Conservation (phyloP, 2,329 filamentous ascomycete species). For the Xylariaceae sp. region DNA sequence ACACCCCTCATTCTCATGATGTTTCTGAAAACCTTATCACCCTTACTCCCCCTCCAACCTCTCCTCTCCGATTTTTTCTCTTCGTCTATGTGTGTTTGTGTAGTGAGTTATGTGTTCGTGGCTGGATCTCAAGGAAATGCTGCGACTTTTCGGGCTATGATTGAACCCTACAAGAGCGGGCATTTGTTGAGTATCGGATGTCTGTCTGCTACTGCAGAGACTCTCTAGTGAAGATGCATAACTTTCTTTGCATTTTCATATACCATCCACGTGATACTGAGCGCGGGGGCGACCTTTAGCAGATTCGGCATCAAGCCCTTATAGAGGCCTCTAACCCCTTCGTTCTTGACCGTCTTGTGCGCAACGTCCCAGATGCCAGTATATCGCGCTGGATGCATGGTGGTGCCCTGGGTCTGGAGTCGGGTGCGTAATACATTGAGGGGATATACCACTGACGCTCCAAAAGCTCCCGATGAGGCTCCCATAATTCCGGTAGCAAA, state of each 20-base stretch:
- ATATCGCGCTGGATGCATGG: slow-evolving; percentile 86
- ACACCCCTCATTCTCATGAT: no score
- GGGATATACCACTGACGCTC: slow-evolving; percentile 90
- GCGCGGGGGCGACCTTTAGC: slow-evolving; percentile 89
- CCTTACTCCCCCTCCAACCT: background rate
- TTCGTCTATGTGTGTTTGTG: slow-evolving; percentile 6
- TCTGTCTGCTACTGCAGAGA: background rate
- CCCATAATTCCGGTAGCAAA: slow-evolving; percentile 84
- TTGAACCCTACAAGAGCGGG: background rate
- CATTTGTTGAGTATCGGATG: background rate
- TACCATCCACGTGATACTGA: slow-evolving; percentile 91
- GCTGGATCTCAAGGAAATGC: background rate
- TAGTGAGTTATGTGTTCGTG: background rate
- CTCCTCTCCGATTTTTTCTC: background rate
- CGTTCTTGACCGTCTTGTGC: slow-evolving; percentile 71
- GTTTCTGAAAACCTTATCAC: no score
- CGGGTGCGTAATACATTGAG: slow-evolving; percentile 89
- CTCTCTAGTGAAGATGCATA: slow-evolving; percentile 46
- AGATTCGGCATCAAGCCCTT: slow-evolving; percentile 93
- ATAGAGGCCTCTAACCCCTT: slow-evolving; percentile 83
- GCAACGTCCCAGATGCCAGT: slow-evolving; percentile 87
- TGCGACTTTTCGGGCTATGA: background rate
- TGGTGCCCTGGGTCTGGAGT: slow-evolving; percentile 88
- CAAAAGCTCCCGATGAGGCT: slow-evolving; percentile 83
- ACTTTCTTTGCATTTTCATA: slow-evolving; percentile 84